Evolutionary conservation across 768 basidiomycete species (phyloP).

Genomic region (Suillus clintonianus): DNA sequence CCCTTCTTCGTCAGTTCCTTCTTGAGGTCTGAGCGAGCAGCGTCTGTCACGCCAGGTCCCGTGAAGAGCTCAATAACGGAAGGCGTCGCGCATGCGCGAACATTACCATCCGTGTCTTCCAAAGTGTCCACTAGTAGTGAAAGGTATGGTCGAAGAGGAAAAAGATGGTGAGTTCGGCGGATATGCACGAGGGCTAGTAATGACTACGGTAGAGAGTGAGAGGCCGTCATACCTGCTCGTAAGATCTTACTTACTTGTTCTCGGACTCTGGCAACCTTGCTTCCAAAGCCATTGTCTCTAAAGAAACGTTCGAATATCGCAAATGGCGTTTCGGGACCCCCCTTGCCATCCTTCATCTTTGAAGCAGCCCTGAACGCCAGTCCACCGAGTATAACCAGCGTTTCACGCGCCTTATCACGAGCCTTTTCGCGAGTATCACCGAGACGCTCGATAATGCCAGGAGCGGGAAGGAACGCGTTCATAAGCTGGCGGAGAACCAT

Average conservation of each 20-base stretch:
- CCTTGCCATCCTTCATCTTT: constrained; percentile 55
- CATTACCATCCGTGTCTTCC: constrained; percentile 88
- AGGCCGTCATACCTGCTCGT: background rate
- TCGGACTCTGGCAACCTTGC: constrained; percentile 84
- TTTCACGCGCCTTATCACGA: constrained; percentile 74
- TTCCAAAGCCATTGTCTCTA: constrained; percentile 69
- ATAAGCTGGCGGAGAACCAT: constrained; percentile 68
- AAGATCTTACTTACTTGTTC: constrained; percentile 69
- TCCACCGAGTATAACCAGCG: constrained; percentile 73
- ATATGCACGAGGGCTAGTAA: constrained; percentile 73
- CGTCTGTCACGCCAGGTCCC: constrained; percentile 77
- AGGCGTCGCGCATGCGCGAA: constrained; percentile 82
- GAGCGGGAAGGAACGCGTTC: constrained; percentile 67
- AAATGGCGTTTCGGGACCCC: constrained; percentile 67
- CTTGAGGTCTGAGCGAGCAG: constrained; percentile 91
- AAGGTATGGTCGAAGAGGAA: constrained; percentile 83
- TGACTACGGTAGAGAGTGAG: constrained; percentile 37
- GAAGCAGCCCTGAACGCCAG: constrained; percentile 65
- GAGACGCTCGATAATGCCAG: constrained; percentile 80
- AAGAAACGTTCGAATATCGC: constrained; percentile 70
- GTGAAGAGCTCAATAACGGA: constrained; percentile 86
- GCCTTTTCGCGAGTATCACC: constrained; percentile 75
- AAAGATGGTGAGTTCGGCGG: constrained; percentile 67
- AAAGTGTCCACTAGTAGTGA: constrained; percentile 78
- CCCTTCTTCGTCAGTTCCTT: constrained; percentile 85